Evolutionary conservation across 768 basidiomycete species (phyloP).

Genomic region (Hericium rajendrae): DNA sequence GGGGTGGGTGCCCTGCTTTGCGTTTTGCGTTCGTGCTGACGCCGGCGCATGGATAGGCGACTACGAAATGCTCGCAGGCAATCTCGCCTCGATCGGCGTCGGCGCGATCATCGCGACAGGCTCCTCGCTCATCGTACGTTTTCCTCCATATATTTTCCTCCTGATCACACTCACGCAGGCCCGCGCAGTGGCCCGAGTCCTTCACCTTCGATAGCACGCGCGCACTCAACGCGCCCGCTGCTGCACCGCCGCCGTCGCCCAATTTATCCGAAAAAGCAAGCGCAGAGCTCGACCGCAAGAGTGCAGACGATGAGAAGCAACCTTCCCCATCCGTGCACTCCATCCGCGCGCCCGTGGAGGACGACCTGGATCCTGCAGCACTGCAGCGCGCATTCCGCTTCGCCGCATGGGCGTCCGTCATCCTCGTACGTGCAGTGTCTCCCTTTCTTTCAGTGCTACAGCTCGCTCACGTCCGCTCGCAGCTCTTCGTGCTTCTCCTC

Average conservation of each 20-base stretch:
- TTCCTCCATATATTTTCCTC: neutral
- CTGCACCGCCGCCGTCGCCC: neutral
- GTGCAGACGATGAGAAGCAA: conserved; percentile 28
- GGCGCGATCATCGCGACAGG: conserved; percentile 68
- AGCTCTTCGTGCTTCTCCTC: conserved; percentile 58
- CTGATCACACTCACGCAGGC: neutral
- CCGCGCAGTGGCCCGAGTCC: conserved; percentile 60
- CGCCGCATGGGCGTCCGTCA: conserved; percentile 65
- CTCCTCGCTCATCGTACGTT: conserved; percentile 52
- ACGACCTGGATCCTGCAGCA: conserved; percentile 54
- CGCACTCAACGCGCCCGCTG: conserved; percentile 50
- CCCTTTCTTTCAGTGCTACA: neutral
- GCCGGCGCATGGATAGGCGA: conserved; percentile 23
- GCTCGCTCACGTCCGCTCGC: neutral
- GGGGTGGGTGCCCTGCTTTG: conserved; percentile 27
- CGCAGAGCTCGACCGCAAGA: conserved; percentile 11
- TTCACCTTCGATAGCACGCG: conserved; percentile 78
- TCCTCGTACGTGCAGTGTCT: conserved; percentile 36
- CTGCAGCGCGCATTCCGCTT: conserved; percentile 73
- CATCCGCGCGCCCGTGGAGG: conserved; percentile 23
- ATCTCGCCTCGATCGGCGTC: conserved; percentile 75
- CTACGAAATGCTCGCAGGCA: conserved; percentile 79
- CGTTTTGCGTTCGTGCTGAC: conserved; percentile 13
- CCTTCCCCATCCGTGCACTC: conserved; percentile 14
- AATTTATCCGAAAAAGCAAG: conserved; percentile 8